phyloP scores from a whole-genome alignment of 495 filamentous ascomycete species.

The Tuber aestivum region DNA sequence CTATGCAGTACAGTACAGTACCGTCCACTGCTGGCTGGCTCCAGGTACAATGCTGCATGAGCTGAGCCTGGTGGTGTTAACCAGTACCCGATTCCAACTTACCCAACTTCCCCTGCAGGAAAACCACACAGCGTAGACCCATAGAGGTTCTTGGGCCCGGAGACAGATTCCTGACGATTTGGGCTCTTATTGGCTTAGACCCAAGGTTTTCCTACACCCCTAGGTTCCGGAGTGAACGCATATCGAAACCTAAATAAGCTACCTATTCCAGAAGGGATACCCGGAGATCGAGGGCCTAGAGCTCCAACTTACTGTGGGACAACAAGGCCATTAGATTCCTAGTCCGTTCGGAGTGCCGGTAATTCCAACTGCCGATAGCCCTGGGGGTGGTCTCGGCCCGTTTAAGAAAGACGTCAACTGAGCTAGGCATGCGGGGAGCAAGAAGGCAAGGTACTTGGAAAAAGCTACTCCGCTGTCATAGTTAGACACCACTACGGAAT shows the following conservation, averaged over 20 bases:
- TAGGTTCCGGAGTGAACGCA: not conserved
- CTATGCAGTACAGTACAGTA: not conserved
- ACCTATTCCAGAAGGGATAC: not conserved
- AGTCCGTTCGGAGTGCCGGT: not conserved
- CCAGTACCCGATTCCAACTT: not conserved
- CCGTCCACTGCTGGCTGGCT: not conserved
- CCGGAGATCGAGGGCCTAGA: not conserved
- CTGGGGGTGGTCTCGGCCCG: not conserved
- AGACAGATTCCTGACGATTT: not conserved
- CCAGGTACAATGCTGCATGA: not conserved
- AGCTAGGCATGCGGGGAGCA: not conserved
- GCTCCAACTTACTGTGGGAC: not conserved
- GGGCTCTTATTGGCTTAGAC: not conserved
- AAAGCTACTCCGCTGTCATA: not conserved
- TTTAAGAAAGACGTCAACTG: not conserved
- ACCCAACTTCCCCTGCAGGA: not conserved
- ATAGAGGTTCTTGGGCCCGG: not conserved
- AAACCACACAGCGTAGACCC: not conserved
- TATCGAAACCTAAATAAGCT: not conserved
- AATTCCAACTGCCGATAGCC: not conserved
- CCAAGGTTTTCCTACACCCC: not conserved
- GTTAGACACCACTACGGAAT: not conserved
- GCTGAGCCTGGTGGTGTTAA: not conserved
- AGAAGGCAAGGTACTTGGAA: not conserved
- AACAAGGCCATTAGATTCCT: not conserved